A percentile compares a stretch with the other conserved stretches of the same genome.
Conservation (phyloP, 179 eudicot genomes). For the Beta lomatogona region DNA sequence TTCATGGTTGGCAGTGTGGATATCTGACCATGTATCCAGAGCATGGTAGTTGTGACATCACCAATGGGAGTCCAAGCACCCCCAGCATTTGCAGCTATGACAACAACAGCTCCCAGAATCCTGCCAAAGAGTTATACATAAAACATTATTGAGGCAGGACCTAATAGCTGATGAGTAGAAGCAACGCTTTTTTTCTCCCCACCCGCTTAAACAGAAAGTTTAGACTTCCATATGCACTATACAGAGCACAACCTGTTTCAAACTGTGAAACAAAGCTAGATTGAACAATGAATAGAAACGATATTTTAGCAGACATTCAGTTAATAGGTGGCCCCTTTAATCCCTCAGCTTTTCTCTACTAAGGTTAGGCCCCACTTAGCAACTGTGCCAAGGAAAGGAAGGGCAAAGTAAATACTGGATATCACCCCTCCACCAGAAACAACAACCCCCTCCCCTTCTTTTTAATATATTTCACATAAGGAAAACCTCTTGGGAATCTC, state of each 20-base stretch:
- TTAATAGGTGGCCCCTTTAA: neutral
- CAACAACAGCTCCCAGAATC: conserved; percentile 94
- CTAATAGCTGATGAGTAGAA: neutral
- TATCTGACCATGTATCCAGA: conserved; percentile 99
- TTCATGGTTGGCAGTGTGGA: conserved; percentile 85
- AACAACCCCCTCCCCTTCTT: neutral
- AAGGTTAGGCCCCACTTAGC: neutral
- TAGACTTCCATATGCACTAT: neutral
- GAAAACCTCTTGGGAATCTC: neutral
- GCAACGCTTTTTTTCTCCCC: neutral
- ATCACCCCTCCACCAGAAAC: neutral
- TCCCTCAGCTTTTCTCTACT: neutral
- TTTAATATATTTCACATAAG: neutral
- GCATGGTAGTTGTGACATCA: conserved; percentile 97
- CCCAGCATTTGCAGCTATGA: conserved; percentile 98
- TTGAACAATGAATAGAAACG: neutral
- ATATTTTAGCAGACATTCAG: neutral
- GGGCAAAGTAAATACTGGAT: neutral
- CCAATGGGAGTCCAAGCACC: conserved; percentile 99
- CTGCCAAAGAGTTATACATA: conserved; percentile 39
- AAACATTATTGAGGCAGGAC: conserved; percentile 11
- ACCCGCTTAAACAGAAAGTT: neutral
- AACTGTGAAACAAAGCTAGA: neutral
- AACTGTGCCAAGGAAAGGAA: neutral
- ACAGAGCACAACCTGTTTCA: neutral